phyloP scores from a whole-genome alignment of 164 flowering plant genomes.

The Sedum album region DNA sequence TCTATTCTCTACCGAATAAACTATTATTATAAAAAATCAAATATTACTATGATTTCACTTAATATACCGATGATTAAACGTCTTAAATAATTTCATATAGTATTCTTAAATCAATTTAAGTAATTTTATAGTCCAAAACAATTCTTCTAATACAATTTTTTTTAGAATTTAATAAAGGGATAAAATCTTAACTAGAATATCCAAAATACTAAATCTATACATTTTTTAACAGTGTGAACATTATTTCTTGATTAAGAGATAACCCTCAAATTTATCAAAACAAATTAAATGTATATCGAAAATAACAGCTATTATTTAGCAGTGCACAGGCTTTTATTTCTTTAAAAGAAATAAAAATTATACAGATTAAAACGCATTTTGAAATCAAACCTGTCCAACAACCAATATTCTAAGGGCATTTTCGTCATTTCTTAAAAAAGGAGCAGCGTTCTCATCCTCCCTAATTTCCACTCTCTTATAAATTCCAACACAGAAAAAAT shows the following conservation, averaged over 20 bases:
- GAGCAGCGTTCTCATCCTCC: not conserved
- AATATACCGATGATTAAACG: too few species aligned
- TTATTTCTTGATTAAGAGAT: not conserved
- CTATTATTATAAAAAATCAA: too few species aligned
- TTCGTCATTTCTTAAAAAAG: not conserved
- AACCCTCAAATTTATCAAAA: not conserved
- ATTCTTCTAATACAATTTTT: too few species aligned
- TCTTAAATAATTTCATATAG: too few species aligned
- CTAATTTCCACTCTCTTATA: not conserved
- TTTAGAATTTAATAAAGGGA: too few species aligned
- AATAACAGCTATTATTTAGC: not conserved
- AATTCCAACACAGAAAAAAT: not conserved
- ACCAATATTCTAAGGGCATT: slow-evolving; percentile 1
- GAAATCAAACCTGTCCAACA: too few species aligned
- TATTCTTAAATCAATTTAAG: too few species aligned
- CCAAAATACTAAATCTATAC: not conserved
- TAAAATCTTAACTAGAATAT: too few species aligned
- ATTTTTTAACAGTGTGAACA: not conserved
- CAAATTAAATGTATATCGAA: not conserved
- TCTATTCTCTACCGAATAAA: too few species aligned
- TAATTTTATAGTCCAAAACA: too few species aligned
- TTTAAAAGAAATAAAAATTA: not conserved
- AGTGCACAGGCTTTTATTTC: not conserved
- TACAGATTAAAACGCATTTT: not conserved
- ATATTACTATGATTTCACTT: too few species aligned